Base-by-base conservation (phyloP, 2,329 filamentous ascomycete genomes). In the Mollisiaceae sp. region DNA sequence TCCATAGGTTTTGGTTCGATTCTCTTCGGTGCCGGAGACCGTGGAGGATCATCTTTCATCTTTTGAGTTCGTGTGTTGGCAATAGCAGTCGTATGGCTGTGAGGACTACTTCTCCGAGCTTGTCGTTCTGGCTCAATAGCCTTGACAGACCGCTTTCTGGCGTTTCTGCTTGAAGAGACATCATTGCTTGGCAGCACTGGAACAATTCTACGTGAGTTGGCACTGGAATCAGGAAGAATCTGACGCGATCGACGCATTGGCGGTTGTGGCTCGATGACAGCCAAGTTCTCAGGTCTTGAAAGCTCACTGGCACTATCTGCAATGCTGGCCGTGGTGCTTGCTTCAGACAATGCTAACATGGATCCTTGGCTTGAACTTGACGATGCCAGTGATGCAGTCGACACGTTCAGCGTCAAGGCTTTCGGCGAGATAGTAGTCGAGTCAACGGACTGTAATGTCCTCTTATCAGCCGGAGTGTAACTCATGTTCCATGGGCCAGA, bases 371-470 rank as follows among this genome's bases (percentile, higher is more conserved):
- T 72, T 39, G 72, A 72, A 52, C 39, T 64, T 50, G 67, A 69
- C 20, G 68, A 67, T 18, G 70, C 67, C 11, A 70, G 41, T 4
- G 67, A 59, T 9, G 63, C 41, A 3, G 65, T 65, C 1, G 70
- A 63, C 35, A 64, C 57, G 38, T 68, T 65, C 32, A 74, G 43
- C 35, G 67, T 68, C 50, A 75, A 62, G 11, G 68, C 64, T 56
- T 70, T 71, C 4, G 73, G 73, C 14, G 69, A 75, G 15, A 75
- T 70, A 9, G 72, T 75, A 38, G 58, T 69, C 27, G 70, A 58
- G 38, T 55, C 54, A 14, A 58, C 20, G 3, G 57, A 24, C 24
- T 64, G 38, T n/a, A 65, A 15, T 55, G 60, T 36, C 67, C 70
- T 72, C 27, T 63, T 59, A 12, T 55, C 60, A n/a, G 52, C n/a